Base-by-base conservation (phyloP, 2,329 filamentous ascomycete genomes). In the Talaromyces verruculosus region DNA sequence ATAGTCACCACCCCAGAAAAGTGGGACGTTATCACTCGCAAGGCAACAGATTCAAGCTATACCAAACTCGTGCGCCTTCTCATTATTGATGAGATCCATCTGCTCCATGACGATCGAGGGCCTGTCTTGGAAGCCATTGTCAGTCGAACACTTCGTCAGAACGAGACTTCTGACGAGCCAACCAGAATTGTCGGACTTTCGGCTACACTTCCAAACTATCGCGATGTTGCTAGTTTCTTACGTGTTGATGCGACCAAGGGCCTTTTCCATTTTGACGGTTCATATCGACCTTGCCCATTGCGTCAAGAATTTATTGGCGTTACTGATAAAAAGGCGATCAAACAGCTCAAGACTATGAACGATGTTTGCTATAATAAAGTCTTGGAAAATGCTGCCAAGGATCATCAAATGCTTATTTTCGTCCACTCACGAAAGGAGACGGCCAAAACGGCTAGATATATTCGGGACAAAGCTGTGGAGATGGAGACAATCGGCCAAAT, bases 1-100 rank as follows among this genome's bases (percentile, higher is more conserved):
- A 99, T 99, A 72, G 93, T 99, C 67, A 99, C 95, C 0, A 99
- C 95, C 0, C 95, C 95, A 22, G 95, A 99, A 79, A 99, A 99
- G 81, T 99, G 93, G 91, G 95, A 99, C 79, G 94, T 99, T 71
- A 97, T 99, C 72, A 99, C 96, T 5, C 88, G 96, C 79, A 99
- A 99, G 79, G 93, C 94, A 6, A 97, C 94, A 1, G 96, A 99
- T 76, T 87, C 95, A 64, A 96, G 93, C 72, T 99, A 99, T 79
- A 99, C 93, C 17, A 96, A 96, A 72, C 87, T 99, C n/a, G 95
- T 99, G 30, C 90, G 94, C 45, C 85, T 99, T 11, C 90, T 99
- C 66, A 93, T 97, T 75, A 98, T 99, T 68, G 95, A 99, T 73
- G 95, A 99, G 79, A 98, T 99, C 71, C 95, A 99, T 83, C 82